Evolutionary conservation across 148 eudicot genomes (phyloP), one percentile per base, ranked within the genome.

Genomic region (Rhododendron vialii): DNA sequence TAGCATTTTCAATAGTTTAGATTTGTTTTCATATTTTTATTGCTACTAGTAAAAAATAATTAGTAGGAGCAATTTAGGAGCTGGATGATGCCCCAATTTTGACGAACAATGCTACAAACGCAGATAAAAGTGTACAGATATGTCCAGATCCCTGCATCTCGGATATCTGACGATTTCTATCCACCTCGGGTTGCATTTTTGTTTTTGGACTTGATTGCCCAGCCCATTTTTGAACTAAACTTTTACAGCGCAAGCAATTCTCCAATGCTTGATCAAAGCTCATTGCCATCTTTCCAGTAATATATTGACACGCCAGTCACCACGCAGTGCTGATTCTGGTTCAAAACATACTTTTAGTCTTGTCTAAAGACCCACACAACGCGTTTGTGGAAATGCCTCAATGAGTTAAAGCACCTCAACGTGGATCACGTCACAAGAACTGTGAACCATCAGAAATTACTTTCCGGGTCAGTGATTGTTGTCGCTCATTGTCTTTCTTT

Each of bases 341-440:
- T 14, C 12, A 38, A 4, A 2, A 2, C 80, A 7, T 7, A 12
- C 0, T 74, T 35, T 36, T 35, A 5, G 41, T 75, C 45, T 76
- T 43, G 7, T n/a, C 33, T 9, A 78, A 78, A 22, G 47, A 24
- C 53, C 53, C 55, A 78, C 53, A 13, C 78, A 5, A 65, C 55
- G 18, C 26, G 77, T 65, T 65, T 83, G 85, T 83, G 10, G 78
- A 83, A 83, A 26, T 67, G 59, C 43, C 85, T 45, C 47, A 83
- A 45, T 28, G 26, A 10, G 45, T 45, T 41, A 24, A 63, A 78
- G 53, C 53, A 63, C 51, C 74, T 61, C 26, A 38, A 59, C 5
- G 55, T 82, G 36, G 84, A 41, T 18, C 73, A 63, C 84, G 67
- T 65, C 48, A 13, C 63, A 63, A 38, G 36, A 20, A 38, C 84